Evolutionary conservation across 371 early-diverging fungal genomes (phyloP).

Genomic region (Mortierella sp.): DNA sequence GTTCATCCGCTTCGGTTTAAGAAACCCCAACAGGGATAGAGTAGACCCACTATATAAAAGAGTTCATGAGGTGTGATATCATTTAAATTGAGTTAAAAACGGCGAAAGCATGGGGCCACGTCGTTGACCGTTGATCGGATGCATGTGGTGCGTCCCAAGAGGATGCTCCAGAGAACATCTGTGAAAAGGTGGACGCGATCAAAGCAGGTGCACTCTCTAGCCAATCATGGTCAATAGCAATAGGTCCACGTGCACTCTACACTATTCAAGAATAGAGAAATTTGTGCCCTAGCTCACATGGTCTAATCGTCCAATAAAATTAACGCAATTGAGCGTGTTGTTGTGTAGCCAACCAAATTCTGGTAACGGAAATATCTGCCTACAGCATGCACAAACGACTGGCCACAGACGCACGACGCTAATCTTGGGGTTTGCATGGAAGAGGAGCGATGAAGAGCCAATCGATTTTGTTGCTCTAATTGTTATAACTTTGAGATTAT

Average conservation of each 20-base stretch:
- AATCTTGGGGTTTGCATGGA: constrained; percentile 4
- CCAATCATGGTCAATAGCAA: neutral
- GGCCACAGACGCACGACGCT: constrained; percentile 31
- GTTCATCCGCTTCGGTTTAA: neutral
- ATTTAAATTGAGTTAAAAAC: neutral
- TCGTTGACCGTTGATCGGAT: neutral
- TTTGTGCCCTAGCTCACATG: neutral
- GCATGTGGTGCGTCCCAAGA: neutral
- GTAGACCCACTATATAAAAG: neutral
- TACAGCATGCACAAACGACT: constrained; percentile 52
- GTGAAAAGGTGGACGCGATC: neutral
- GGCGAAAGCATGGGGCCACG: neutral
- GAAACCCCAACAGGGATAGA: neutral
- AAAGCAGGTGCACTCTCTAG: neutral
- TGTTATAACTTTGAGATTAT: neutral
- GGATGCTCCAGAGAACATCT: neutral
- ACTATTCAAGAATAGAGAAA: neutral
- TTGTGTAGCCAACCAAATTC: constrained; percentile 37
- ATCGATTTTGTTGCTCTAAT: constrained; percentile 12
- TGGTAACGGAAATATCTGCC: neutral
- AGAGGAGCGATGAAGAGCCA: constrained; percentile 7
- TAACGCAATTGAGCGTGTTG: neutral
- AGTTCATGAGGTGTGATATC: neutral
- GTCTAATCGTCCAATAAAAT: constrained; percentile 15
- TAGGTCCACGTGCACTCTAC: neutral